Base-by-base conservation (phyloP, 345 rosid species). In the Fremontodendron californicum region DNA sequence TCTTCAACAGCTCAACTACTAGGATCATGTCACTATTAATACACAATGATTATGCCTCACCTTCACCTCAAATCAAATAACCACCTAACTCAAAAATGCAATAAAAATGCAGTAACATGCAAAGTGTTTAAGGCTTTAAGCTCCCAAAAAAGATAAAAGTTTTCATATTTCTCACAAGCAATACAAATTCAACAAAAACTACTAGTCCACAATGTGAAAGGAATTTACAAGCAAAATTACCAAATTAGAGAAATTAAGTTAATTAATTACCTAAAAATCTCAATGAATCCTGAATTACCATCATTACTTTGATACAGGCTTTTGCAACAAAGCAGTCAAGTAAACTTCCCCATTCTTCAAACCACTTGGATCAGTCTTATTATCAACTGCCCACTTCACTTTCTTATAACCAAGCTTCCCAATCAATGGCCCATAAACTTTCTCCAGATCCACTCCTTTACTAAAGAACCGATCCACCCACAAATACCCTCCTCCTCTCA, bases 401-500 rank as follows among this genome's bases (percentile, higher is more conserved):
- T 92, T 93, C 94, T 91, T 96, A 74, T 96, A 96, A 18, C 97
- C 95, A 82, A 96, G 81, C 68, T 89, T 92, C 46, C 88, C 89
- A 23, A 93, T 93, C 95, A 96, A 82, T 0, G 99, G 98, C 46
- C 83, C 85, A 81, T 87, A 96, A 37, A 91, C 86, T 68, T 84
- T 88, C 4, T 90, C 96, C 70, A 96, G 91, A 82, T 93, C 98
- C 51, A 78, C 73, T 5, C 80, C 79, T 79, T 86, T 96, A 57
- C 99, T 82, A 21, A 92, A 93, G 80, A 96, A 96, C 78, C 90
- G 94, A 78, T 96, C 98, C 86, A 96, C 49, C 99, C 98, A 93
- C 37, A 96, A 76, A 77, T 84, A 96, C 5, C 99, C 99, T 48
- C 99, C 99, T 1, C 88, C 89, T 51, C 99, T 85, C 82, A 96